These are phyloP conservation scores for Teratosphaeria pseudoeucalypti DNA, from an alignment of 2,329 filamentous ascomycete species.

Conservation along the genomic window DNA sequence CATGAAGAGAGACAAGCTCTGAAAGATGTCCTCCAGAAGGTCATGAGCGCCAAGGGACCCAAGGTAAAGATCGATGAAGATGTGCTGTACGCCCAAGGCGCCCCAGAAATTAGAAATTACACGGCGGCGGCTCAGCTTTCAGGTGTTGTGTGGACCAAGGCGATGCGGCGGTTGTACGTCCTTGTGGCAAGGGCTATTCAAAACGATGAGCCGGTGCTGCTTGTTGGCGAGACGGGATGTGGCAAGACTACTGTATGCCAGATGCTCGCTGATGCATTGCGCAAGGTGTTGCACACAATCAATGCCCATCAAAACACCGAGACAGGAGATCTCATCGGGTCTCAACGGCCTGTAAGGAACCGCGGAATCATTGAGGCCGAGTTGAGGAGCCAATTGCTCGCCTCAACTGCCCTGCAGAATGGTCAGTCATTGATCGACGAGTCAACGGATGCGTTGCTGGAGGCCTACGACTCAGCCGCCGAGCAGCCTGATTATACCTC, in stretches of 20 bases:
- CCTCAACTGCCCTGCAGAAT: conserved; percentile 19
- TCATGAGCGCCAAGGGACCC: conserved; percentile 54
- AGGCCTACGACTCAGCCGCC: conserved; percentile 41
- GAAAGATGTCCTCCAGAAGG: conserved; percentile 75
- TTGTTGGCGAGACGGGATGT: conserved; percentile 94
- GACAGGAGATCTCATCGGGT: conserved; percentile 92
- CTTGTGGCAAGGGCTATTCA: conserved; percentile 76
- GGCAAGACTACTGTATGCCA: conserved; percentile 97
- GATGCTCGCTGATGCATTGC: conserved; percentile 70
- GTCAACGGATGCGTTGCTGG: conserved; percentile 47
- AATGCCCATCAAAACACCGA: conserved; percentile 98
- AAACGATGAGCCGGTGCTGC: conserved; percentile 85
- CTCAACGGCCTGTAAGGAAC: conserved; percentile 84
- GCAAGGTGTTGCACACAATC: conserved; percentile 71
- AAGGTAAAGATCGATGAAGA: conserved; percentile 66
- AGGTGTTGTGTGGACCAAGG: conserved; percentile 83
- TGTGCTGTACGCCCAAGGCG: conserved; percentile 53
- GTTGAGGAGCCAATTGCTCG: conserved; percentile 51
- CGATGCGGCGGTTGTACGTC: conserved; percentile 85
- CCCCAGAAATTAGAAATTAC: conserved; percentile 28
- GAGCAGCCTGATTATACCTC: conserved; percentile 7
- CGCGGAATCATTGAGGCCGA: conserved; percentile 59
- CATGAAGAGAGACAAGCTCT: conserved; percentile 75
- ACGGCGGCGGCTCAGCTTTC: conserved; percentile 37
- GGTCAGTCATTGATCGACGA: conserved; percentile 11